A percentile compares a stretch with the other conserved stretches of the same genome.
phyloP scores from a whole-genome alignment of 1,284 basidiomycete species.

The Phaffia rhodozyma region DNA sequence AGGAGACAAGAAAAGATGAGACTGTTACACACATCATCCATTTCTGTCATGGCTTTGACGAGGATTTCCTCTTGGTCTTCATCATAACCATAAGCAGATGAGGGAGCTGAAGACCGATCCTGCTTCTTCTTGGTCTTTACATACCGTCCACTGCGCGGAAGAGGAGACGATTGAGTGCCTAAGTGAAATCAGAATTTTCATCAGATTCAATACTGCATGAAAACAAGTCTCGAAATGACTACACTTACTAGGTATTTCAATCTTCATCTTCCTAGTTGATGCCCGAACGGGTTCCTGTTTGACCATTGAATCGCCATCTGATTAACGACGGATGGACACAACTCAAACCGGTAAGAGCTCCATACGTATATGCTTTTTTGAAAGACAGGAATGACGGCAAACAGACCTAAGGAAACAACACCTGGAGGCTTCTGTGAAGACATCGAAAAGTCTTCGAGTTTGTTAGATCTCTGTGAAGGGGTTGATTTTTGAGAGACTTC shows the following conservation, averaged over 20 bases:
- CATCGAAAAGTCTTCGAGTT: neutral
- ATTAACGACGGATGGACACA: neutral
- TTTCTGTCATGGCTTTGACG: neutral
- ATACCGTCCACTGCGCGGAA: neutral
- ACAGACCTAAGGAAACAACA: neutral
- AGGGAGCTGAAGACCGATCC: neutral
- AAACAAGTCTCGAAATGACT: neutral
- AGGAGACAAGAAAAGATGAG: neutral
- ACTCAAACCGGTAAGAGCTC: too few species aligned
- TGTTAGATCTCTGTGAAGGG: neutral
- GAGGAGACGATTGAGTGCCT: constrained; percentile 1
- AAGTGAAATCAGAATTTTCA: neutral
- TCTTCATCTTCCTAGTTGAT: constrained; percentile 1
- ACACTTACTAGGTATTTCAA: neutral
- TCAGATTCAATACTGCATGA: neutral
- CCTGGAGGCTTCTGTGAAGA: neutral
- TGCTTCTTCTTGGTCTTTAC: neutral
- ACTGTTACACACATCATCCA: constrained; percentile 8
- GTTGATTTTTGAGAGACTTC: neutral
- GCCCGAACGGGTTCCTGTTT: neutral
- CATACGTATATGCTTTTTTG: too few species aligned
- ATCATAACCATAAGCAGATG: neutral
- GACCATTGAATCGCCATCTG: neutral
- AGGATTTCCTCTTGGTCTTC: neutral
- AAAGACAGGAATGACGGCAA: neutral